phyloP scores from a whole-genome alignment of 78 protist species.

The Ministeria vibrans region DNA sequence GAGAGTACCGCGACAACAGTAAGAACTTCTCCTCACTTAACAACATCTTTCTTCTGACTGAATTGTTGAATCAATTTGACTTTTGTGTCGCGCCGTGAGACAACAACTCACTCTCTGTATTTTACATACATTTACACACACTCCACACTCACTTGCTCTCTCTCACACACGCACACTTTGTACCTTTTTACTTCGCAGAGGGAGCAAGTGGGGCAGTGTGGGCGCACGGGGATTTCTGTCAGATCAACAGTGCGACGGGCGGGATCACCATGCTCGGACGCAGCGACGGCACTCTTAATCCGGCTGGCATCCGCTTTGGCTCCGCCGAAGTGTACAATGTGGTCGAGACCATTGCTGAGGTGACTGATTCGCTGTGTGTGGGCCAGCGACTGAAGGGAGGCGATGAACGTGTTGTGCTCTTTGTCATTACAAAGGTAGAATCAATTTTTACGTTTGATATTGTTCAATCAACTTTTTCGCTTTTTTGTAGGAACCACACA shows the following conservation, averaged over 20 bases:
- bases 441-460: not conserved
- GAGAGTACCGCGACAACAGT: too few relatives aligned
- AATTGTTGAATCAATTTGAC: too few relatives aligned
- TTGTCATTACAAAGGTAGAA: slow-evolving; percentile 8
- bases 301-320: slow-evolving; percentile 34
- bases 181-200: not conserved
- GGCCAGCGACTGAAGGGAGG: slow-evolving; percentile 16
- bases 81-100: too few relatives aligned
- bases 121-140: not conserved
- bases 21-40: too few relatives aligned
- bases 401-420: slow-evolving; percentile 42
- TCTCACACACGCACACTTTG: not conserved
- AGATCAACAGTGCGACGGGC: not conserved
- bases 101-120: too few relatives aligned
- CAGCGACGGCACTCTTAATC: slow-evolving; percentile 36
- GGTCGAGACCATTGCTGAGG: not conserved
- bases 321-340: slow-evolving; percentile 32
- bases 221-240: slow-evolving; percentile 37
- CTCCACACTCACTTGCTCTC: not conserved
- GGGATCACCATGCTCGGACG: slow-evolving; percentile 44
- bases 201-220: slow-evolving; percentile 16
- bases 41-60: too few relatives aligned
- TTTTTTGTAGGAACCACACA: not conserved
- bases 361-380: slow-evolving; percentile 26
- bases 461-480: not conserved